Evolutionary conservation across 805 yeast species (phyloP), one percentile per base, ranked within the genome.

Genomic region (Cyberlindnera samutprakarnensis): DNA sequence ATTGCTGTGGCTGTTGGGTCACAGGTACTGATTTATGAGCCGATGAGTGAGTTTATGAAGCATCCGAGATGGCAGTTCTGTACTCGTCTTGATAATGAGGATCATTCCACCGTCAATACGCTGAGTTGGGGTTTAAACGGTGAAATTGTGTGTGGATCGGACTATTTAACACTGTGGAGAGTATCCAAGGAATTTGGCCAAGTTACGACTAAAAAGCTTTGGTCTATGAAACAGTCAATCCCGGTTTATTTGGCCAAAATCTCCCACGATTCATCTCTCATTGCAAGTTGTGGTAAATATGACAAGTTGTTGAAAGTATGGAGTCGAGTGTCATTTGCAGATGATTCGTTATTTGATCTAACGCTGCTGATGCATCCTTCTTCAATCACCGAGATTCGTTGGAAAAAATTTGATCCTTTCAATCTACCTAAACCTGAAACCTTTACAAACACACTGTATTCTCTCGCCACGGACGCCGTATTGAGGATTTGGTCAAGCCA

Each of bases 301-400:
- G 95, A 85, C 51, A 63, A 64, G 22, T 60, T 81, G 11, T 75
- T 84, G 18, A 85, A 84, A 49, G 63, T 85, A 2, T 88, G 95
- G 95, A 66, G 76, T 33, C 61, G 96, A 31, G 64, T 75, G 7
- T 70, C 80, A 7, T 83, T 76, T 47, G 86, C 69, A 18, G 75
- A 72, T 22, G 68, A 74, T 24, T 66, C 78, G 6, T 65, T 67
- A 18, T 86, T 85, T 51, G 92, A 81, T 44, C 59, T 85, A 39
- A 59, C 74, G 0, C 78, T 81, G 44, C 56, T 86, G 15, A 66
- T 72, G n/a, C 94, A 83, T 48, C 75, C 78, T 2, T 49, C 65
- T 1, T 66, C 66, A 32, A 73, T 87, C 1, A 64, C 75, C 0
- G 61, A 62, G 21, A 51, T 78, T 23, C 62, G 77, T 34, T 81